Conservation (phyloP, 306 rosid genomes). For the Quercus berberidifolia region DNA sequence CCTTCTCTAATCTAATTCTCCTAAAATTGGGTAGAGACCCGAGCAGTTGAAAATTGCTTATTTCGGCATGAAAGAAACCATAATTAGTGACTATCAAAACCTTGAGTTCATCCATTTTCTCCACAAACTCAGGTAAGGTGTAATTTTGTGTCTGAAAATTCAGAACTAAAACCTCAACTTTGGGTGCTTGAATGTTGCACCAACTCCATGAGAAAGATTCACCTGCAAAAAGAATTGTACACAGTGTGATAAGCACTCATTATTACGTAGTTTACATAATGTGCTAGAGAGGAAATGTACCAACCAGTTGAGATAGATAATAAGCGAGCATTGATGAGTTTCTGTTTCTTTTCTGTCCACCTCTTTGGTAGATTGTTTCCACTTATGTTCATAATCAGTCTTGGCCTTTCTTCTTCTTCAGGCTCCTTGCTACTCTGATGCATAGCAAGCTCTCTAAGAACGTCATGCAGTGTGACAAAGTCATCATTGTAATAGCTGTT, state of each 20-base stretch:
- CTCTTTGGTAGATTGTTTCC: slow-evolving; percentile 23
- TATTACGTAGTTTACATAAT: not conserved
- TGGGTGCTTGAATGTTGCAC: slow-evolving; percentile 21
- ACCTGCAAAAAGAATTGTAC: slow-evolving; percentile 22
- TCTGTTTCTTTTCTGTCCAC: slow-evolving; percentile 20
- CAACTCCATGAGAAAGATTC: slow-evolving; percentile 11
- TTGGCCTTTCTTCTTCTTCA: slow-evolving; percentile 13
- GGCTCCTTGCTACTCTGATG: slow-evolving; percentile 1
- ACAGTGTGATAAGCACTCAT: not conserved
- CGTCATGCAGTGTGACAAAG: slow-evolving; percentile 23
- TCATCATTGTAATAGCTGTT: slow-evolving; percentile 26
- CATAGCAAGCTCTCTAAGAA: slow-evolving; percentile 42
- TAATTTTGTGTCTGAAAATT: slow-evolving; percentile 18
- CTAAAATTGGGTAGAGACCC: slow-evolving; percentile 1
- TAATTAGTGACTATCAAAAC: slow-evolving; percentile 30
- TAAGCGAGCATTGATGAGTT: slow-evolving; percentile 3
- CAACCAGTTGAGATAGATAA: slow-evolving; percentile 39
- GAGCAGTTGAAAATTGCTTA: slow-evolving; percentile 17
- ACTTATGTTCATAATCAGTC: slow-evolving; percentile 24
- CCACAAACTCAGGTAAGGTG: slow-evolving; percentile 17
- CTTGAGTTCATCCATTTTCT: slow-evolving; percentile 29
- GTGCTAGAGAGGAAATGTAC: not conserved
- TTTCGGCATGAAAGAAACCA: slow-evolving; percentile 2
- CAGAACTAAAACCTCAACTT: slow-evolving; percentile 33
- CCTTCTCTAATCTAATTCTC: slow-evolving; percentile 30